Conservation (phyloP, 768 basidiomycete species). For the Gautieria morchelliformis region DNA sequence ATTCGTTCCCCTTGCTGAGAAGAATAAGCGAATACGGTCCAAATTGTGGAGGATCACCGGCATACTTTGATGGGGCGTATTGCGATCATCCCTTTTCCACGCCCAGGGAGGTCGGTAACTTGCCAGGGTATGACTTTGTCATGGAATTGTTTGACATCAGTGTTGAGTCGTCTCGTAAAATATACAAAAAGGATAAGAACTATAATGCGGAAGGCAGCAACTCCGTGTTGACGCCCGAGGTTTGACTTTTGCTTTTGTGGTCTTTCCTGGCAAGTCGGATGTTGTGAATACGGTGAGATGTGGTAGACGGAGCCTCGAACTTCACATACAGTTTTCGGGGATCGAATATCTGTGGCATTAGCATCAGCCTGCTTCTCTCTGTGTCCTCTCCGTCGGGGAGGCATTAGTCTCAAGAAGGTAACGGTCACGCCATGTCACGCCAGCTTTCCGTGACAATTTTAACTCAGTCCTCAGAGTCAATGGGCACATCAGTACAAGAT, state of each 20-base stretch:
- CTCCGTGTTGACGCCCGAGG: neutral
- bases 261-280: neutral
- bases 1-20: constrained; percentile 50
- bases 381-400: neutral
- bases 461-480: neutral
- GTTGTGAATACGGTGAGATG: neutral
- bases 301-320: neutral
- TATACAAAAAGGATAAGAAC: neutral
- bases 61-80: constrained; percentile 39
- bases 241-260: neutral
- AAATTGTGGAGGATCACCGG: neutral
- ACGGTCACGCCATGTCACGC: neutral
- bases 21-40: neutral
- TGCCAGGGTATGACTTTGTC: constrained; percentile 18
- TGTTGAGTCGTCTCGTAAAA: neutral
- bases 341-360: neutral
- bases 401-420: neutral
- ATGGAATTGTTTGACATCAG: neutral
- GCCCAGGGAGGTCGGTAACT: constrained; percentile 43
- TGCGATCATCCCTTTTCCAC: constrained; percentile 47
- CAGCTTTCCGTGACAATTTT: neutral
- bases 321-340: neutral
- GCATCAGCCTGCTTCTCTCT: neutral
- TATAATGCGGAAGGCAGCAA: neutral
- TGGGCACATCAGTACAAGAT: no score